phyloP scores from a whole-genome alignment of 2,329 filamentous ascomycete species.

The Aureobasidium subglaciale region DNA sequence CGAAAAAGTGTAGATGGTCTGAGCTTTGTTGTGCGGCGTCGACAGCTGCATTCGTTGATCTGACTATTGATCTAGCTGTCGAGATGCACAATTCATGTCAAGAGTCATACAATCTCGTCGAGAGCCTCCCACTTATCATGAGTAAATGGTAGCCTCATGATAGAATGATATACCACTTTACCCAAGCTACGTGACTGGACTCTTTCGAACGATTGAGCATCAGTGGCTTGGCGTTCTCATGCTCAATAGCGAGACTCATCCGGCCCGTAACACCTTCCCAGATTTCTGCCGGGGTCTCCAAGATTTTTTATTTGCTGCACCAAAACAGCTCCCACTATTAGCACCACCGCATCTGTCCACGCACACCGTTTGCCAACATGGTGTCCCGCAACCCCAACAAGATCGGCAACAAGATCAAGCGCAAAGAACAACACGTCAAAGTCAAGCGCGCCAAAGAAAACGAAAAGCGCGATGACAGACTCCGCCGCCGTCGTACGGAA shows the following conservation, averaged over 20 bases:
- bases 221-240: too few relatives aligned
- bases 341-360: neutral
- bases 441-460: constrained; percentile 71
- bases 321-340: neutral
- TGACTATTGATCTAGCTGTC: too few relatives aligned
- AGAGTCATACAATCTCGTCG: too few relatives aligned
- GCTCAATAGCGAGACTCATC: neutral
- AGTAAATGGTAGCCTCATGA: too few relatives aligned
- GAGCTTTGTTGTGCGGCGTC: neutral
- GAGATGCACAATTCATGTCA: too few relatives aligned
- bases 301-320: neutral
- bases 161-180: too few relatives aligned
- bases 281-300: neutral
- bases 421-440: constrained; percentile 70
- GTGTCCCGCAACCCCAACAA: constrained; percentile 24
- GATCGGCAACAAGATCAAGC: constrained; percentile 56
- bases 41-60: too few relatives aligned
- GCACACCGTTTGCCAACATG: neutral
- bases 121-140: too few relatives aligned
- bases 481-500: constrained; percentile 77
- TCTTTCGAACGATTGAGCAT: too few relatives aligned
- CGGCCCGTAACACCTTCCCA: neutral
- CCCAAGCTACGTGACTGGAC: too few relatives aligned
- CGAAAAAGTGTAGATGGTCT: neutral
- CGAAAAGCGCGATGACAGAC: constrained; percentile 67